Evolutionary conservation across 2,329 filamentous ascomycete species (phyloP), one percentile per base, ranked within the genome.

Genomic region (Neodidymelliopsis sp.): DNA sequence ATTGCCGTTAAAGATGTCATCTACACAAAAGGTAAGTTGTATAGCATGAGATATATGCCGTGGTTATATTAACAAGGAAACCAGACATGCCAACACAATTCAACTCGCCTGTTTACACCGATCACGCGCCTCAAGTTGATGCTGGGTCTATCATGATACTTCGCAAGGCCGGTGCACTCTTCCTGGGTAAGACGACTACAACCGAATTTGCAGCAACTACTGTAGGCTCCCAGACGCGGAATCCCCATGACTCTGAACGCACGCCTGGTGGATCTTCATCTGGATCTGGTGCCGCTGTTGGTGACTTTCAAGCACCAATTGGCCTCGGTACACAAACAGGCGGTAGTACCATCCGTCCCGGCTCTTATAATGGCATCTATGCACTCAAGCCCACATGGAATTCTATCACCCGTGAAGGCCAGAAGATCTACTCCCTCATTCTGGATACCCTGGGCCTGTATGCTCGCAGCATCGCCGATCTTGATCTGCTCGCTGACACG

Each of bases 231-330:
- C 75, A 75, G 39, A 85, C 84, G 1, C 63, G 69, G 3, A 89
- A 89, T 62, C 84, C 86, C 0, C 80, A 82, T 52, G 73, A 80
- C 50, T 50, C 71, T 0, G 51, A 48, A 0, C 75, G 79, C 4
- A 88, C 86, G 0, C 86, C 86, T 0, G 86, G 86, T 1, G 86
- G 86, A 34, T 88, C 85, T 0, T 88, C 84, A 0, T 84, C 84
- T 0, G 86, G 87, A 0, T 88, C 85, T 0, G 86, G 77, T 0
- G 85, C 86, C 0, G 85, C 84, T 0, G 85, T 89, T 0, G 85
- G 75, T 6, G 86, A 89, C 54, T 80, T 81, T 41, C 86, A 89
- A 54, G 80, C 79, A 0, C 83, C 85, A 0, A 60, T 89, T 9
- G 79, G 74, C 0, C 71, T 89, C 0, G 86, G 85, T 0, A 87